These are phyloP conservation scores for Jatropha podagrica DNA, from an alignment of 441 rosid genomes.

Conservation along the genomic window DNA sequence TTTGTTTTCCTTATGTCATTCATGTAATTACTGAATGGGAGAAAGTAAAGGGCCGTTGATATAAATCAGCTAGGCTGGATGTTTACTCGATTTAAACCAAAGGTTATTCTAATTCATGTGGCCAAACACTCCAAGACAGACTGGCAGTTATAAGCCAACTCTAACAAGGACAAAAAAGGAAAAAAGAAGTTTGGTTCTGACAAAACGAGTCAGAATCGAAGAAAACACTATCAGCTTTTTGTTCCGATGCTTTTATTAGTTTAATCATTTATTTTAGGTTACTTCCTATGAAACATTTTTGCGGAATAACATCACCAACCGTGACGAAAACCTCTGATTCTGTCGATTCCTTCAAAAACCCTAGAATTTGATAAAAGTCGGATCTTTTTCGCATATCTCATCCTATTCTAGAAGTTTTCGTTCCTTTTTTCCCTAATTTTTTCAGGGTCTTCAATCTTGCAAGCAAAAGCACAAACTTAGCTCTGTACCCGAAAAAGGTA, in stretches of 20 bases:
- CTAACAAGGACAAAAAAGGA: neutral
- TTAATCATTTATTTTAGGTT: constrained; percentile 9
- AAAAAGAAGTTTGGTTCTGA: constrained; percentile 6
- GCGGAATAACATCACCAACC: constrained; percentile 1
- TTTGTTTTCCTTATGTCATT: no score
- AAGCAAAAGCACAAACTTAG: constrained; percentile 5
- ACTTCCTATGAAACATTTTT: constrained; percentile 17
- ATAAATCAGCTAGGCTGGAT: no score
- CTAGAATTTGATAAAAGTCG: constrained; percentile 12
- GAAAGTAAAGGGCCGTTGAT: no score
- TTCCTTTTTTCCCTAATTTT: constrained; percentile 8
- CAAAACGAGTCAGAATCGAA: constrained; percentile 16
- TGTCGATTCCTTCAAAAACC: constrained; percentile 7
- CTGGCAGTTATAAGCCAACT: neutral
- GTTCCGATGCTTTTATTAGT: constrained; percentile 3
- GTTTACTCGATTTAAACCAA: no score
- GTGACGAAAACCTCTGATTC: constrained; percentile 5
- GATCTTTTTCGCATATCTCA: neutral
- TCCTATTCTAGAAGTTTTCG: neutral
- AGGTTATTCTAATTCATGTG: no score
- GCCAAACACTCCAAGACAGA: constrained; percentile 7
- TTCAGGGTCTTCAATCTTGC: constrained; percentile 20
- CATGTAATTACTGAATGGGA: no score
- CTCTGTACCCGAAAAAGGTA: constrained; percentile 7
- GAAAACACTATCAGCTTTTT: constrained; percentile 17